phyloP scores from a whole-genome alignment of 192 early-diverging fungal species.

The Podochytrium sp. region DNA sequence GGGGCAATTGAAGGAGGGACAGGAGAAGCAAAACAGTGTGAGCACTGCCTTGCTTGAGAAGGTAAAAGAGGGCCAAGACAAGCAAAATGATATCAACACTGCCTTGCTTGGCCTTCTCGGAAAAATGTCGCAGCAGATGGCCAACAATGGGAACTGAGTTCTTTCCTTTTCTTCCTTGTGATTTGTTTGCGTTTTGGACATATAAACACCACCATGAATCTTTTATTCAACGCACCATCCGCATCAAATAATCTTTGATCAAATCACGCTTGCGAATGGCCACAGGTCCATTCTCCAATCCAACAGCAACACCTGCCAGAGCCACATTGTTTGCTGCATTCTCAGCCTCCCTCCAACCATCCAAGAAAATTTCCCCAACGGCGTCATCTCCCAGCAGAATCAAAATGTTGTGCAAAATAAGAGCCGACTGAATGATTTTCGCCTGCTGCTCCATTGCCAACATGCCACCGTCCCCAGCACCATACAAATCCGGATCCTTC shows the following conservation, averaged over 20 bases:
- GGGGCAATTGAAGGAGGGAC: no score
- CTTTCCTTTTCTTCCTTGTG: no score
- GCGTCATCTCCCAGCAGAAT: background rate
- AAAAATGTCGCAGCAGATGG: no score
- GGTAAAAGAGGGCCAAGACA: background rate
- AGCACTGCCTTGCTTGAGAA: background rate
- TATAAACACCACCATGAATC: background rate
- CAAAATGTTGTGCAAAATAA: conserved; percentile 11
- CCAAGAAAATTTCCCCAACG: background rate
- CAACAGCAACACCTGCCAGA: background rate
- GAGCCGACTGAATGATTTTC: background rate
- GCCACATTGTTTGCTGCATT: background rate
- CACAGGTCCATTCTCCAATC: background rate
- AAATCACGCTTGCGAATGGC: background rate
- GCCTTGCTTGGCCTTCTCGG: background rate
- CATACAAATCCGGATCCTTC: background rate
- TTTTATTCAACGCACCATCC: background rate
- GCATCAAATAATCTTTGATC: background rate
- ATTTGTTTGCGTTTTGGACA: background rate
- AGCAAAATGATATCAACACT: background rate
- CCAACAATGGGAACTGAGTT: no score
- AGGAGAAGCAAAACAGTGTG: no score
- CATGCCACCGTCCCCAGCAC: background rate
- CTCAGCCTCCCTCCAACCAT: background rate
- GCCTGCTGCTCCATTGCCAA: background rate